Conservation (phyloP, 306 rosid species). For the Malus sylvestris region DNA sequence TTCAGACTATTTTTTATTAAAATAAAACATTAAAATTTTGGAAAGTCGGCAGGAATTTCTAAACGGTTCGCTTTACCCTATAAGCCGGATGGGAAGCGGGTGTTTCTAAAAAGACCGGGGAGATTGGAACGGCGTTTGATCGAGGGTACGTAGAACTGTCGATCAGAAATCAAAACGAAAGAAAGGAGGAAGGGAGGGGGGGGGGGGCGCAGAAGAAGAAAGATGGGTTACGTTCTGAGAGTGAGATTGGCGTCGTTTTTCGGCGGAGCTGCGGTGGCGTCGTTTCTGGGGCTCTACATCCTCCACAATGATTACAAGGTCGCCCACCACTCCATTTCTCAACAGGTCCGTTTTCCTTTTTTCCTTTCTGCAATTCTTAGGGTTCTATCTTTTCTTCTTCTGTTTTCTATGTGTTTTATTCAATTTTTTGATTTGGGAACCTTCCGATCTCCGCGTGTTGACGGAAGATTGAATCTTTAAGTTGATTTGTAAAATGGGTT, state of each 20-base stretch:
- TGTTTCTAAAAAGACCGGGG: not conserved
- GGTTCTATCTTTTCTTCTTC: not conserved
- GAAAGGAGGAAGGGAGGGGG: not conserved
- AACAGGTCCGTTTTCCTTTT: constrained; percentile 46
- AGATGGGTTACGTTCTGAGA: constrained; percentile 81
- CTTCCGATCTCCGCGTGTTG: not conserved
- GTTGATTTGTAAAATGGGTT: not conserved
- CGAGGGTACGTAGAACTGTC: not conserved
- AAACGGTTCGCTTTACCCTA: too few relatives aligned
- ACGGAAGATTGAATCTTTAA: not conserved
- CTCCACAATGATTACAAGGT: constrained; percentile 80
- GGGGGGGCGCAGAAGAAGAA: constrained; percentile 10
- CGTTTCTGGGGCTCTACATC: constrained; percentile 61
- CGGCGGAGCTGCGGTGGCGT: constrained; percentile 76
- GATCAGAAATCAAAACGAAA: too few relatives aligned
- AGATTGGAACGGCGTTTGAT: not conserved
- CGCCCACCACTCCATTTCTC: constrained; percentile 57
- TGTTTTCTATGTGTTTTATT: not conserved
- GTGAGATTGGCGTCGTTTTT: constrained; percentile 87
- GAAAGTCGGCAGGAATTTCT: too few relatives aligned
- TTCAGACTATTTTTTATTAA: accelerated
- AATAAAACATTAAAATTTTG: not conserved
- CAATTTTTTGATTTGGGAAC: not conserved
- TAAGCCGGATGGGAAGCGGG: too few relatives aligned
- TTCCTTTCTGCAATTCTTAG: not conserved